These are phyloP conservation scores for Phytophthora pinifolia DNA, from an alignment of 352 stramenopile genomes.

Conservation along the genomic window DNA sequence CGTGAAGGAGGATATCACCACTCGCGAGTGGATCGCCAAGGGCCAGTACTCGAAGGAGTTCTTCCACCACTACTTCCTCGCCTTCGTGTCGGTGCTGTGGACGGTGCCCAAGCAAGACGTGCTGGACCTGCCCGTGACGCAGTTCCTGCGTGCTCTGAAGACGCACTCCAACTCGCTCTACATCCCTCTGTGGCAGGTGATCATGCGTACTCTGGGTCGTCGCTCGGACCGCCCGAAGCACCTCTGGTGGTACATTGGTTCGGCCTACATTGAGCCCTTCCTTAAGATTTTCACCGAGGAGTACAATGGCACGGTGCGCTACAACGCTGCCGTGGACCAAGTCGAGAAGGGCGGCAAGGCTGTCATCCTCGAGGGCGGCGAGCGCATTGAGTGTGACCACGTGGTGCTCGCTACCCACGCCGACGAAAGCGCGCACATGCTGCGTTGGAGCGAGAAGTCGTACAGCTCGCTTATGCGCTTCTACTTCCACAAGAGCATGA, in stretches of 20 bases:
- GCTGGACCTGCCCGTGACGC: slow-evolving; percentile 75
- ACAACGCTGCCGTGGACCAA: slow-evolving; percentile 62
- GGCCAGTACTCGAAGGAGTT: slow-evolving; percentile 82
- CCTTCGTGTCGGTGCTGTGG: slow-evolving; percentile 88
- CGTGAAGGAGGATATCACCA: slow-evolving; percentile 73
- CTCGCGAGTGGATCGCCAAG: slow-evolving; percentile 69
- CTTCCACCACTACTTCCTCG: slow-evolving; percentile 88
- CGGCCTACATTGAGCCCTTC: slow-evolving; percentile 82
- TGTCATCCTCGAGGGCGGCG: slow-evolving; percentile 66
- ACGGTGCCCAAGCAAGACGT: slow-evolving; percentile 85
- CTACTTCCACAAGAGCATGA: slow-evolving; percentile 88
- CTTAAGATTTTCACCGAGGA: slow-evolving; percentile 85
- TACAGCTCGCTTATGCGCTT: slow-evolving; percentile 77
- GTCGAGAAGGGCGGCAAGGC: slow-evolving; percentile 82
- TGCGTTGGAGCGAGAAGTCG: slow-evolving; percentile 67
- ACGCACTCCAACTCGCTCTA: slow-evolving; percentile 88
- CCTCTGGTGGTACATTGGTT: slow-evolving; percentile 88
- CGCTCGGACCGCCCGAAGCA: slow-evolving; percentile 82
- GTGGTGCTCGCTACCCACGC: slow-evolving; percentile 83
- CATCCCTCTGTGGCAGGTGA: slow-evolving; percentile 85
- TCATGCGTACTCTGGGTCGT: slow-evolving; percentile 68
- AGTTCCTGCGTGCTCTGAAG: slow-evolving; percentile 88
- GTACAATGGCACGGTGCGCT: slow-evolving; percentile 77
- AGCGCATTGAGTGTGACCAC: slow-evolving; percentile 84
- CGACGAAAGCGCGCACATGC: slow-evolving; percentile 78